Evolutionary conservation across 2,329 filamentous ascomycete species (phyloP), one percentile per base, ranked within the genome.

Genomic region (Zymoseptoria crescenta): DNA sequence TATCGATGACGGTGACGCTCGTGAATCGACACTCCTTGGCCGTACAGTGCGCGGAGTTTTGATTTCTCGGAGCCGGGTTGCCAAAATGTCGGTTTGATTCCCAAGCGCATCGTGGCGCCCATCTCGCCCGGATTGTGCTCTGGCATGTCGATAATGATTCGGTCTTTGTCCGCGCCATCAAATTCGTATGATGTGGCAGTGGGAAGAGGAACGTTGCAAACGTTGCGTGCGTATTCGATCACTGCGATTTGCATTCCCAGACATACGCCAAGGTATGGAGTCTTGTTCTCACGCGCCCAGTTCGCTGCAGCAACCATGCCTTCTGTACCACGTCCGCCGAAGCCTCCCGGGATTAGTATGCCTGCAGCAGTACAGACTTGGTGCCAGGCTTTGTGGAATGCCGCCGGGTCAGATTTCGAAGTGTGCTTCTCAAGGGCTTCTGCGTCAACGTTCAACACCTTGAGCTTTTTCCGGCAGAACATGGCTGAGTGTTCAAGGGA

Each of bases 161-260:
- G 84, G 70, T 91, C 80, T 53, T 84, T 77, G n/a, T 85, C 82
- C 2, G 77, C 70, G 79, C 24, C 80, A 72, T 83, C 74, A 64
- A 86, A 80, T 65, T 87, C 84, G 57, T 78, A 79, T 5, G 79
- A 83, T 4, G 78, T 79, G 0, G 83, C 83, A 50, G 78, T 75
- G 3, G 75, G 73, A 35, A 77, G 68, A 9, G 67, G 67, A 62
- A 91, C 80, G 28, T 83, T 83, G 74, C 85, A 88, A 1, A 93
- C 78, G 65, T 90, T 86, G 49, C 91, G 85, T 1, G 91, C 91
- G 67, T 85, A 90, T 74, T 97, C 92, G 66, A 96, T 88, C 52
- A 96, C 91, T 20, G 93, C 91, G 52, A 96, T 83, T 74, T 97
- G 94, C 86, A 96, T 91, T 59, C 91, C 91, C 21, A 96, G 79